These are phyloP conservation scores for Penicillium sp. DNA, from an alignment of 2,329 filamentous ascomycete species.

Conservation along the genomic window DNA sequence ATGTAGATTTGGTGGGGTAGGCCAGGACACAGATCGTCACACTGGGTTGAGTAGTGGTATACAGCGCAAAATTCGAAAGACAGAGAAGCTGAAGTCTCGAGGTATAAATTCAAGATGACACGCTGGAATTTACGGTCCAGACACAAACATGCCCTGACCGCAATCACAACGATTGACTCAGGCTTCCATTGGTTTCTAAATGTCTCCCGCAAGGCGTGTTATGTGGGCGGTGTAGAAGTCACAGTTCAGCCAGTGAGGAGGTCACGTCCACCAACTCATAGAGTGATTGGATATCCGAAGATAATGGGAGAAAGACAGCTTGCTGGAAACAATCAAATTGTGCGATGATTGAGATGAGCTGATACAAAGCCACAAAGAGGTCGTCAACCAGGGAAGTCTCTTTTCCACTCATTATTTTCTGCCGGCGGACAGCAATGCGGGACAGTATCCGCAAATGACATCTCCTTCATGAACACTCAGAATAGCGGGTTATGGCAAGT, in stretches of 20 bases:
- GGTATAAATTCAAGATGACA: slow-evolving; percentile 8
- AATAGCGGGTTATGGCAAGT: not conserved
- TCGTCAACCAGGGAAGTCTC: slow-evolving; percentile 7
- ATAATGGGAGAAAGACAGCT: not conserved
- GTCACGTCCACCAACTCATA: not conserved
- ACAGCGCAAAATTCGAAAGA: not conserved
- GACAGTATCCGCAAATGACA: slow-evolving; percentile 1
- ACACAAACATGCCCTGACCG: slow-evolving; percentile 22
- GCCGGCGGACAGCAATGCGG: slow-evolving; percentile 12
- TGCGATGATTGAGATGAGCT: not conserved
- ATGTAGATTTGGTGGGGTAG: slow-evolving; percentile 4
- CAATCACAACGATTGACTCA: slow-evolving; percentile 20
- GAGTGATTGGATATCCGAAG: not conserved
- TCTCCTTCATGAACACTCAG: no score
- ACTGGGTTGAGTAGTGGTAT: not conserved
- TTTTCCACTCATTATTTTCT: slow-evolving; percentile 14
- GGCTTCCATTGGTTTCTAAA: slow-evolving; percentile 39
- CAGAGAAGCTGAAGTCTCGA: not conserved
- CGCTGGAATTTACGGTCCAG: slow-evolving; percentile 7
- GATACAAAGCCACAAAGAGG: slow-evolving; percentile 9
- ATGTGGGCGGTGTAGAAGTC: slow-evolving; percentile 6
- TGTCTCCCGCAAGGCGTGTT: slow-evolving; percentile 32
- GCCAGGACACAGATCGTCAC: not conserved
- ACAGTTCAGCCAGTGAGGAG: not conserved
- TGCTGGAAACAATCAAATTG: not conserved